phyloP scores from a whole-genome alignment of 108 stramenopile species.

The Licmophora abbreviata region DNA sequence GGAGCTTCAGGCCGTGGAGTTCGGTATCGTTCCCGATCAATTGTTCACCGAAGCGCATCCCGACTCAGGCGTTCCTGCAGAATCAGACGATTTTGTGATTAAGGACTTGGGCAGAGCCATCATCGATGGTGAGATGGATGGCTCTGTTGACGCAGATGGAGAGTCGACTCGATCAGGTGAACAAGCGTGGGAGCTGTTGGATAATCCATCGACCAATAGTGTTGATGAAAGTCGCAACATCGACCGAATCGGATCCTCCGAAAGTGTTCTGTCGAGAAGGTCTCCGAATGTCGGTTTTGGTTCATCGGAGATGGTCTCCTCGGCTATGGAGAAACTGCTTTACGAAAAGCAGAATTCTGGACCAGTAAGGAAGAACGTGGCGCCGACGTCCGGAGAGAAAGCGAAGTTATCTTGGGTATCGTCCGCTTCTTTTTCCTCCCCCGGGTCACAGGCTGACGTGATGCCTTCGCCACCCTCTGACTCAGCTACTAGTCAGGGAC shows the following conservation, averaged over 20 bases:
- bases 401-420: conserved; percentile 9
- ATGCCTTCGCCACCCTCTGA: too few relatives aligned
- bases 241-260: not conserved
- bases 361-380: too few relatives aligned
- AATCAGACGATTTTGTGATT: conserved; percentile 29
- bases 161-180: conserved; percentile 7
- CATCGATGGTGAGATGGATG: conserved; percentile 16
- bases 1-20: conserved; percentile 81
- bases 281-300: not conserved
- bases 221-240: not conserved
- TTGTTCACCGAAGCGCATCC: conserved; percentile 62
- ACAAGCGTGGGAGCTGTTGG: conserved; percentile 47
- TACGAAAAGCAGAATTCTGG: conserved; percentile 1
- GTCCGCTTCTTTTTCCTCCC: too few relatives aligned
- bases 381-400: too few relatives aligned
- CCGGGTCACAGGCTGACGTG: too few relatives aligned
- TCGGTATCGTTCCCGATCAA: conserved; percentile 74
- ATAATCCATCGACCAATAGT: conserved; percentile 19
- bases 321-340: not conserved
- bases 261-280: too few relatives aligned
- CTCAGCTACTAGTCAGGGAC: too few relatives aligned
- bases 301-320: not conserved
- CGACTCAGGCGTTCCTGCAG: conserved; percentile 13
- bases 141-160: conserved; percentile 17
- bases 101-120: conserved; percentile 45